These are phyloP conservation scores for Nissolia schottii DNA, from an alignment of 306 rosid genomes.

Conservation along the genomic window DNA sequence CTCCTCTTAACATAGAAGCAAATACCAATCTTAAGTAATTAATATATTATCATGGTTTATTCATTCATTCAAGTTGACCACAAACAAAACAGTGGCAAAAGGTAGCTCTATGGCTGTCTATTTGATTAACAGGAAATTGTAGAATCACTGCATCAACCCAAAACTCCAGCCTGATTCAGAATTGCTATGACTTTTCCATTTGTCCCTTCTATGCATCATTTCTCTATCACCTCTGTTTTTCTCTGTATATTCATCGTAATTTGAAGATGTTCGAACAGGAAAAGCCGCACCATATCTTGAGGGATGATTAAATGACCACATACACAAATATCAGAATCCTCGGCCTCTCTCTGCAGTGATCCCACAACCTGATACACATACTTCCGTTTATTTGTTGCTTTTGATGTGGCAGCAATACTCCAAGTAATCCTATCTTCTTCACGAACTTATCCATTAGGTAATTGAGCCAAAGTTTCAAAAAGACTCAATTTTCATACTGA, in stretches of 20 bases:
- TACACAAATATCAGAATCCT: background rate
- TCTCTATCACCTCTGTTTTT: background rate
- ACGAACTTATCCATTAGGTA: background rate
- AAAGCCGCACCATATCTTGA: background rate
- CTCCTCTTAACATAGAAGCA: background rate
- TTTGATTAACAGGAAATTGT: background rate
- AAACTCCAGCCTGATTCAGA: background rate
- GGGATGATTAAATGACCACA: background rate
- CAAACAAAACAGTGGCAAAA: background rate
- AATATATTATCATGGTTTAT: background rate
- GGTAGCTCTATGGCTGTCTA: background rate
- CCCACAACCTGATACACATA: background rate
- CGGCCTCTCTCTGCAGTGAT: background rate
- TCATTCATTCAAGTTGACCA: background rate
- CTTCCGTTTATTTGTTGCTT: background rate
- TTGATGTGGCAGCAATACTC: background rate
- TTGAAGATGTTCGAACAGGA: background rate
- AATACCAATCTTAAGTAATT: background rate
- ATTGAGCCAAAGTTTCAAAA: background rate
- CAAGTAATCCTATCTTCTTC: background rate
- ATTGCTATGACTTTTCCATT: background rate
- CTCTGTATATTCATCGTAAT: background rate
- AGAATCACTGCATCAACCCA: background rate
- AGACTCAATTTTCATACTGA: background rate
- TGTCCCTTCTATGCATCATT: background rate